These are phyloP conservation scores for Acacia melanoxylon DNA, from an alignment of 306 rosid genomes.

Conservation along the genomic window DNA sequence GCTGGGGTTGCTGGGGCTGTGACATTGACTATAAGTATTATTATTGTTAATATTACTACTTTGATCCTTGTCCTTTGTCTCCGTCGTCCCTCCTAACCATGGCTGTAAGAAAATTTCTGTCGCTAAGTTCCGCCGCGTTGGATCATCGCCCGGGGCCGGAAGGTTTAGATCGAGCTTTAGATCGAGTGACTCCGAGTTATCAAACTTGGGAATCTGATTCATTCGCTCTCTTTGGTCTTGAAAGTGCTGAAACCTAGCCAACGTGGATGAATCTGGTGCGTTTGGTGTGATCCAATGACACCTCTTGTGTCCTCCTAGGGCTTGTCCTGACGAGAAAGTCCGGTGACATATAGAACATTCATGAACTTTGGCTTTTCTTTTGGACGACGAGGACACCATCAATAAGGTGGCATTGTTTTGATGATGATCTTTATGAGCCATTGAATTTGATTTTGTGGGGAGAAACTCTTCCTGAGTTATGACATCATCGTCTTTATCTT, in stretches of 20 bases:
- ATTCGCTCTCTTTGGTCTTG: constrained; percentile 58
- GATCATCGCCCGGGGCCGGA: constrained; percentile 61
- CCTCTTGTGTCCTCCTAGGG: constrained; percentile 90
- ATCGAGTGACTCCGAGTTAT: constrained; percentile 53
- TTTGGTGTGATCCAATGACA: constrained; percentile 97
- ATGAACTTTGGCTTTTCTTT: constrained; percentile 73
- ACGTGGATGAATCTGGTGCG: constrained; percentile 50
- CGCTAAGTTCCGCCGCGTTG: constrained; percentile 30
- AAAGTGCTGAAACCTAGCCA: constrained; percentile 69
- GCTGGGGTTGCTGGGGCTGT: not conserved
- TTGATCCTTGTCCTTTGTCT: constrained; percentile 10
- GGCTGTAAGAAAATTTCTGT: constrained; percentile 64
- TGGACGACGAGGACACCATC: constrained; percentile 50
- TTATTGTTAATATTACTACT: not conserved
- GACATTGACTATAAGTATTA: not conserved
- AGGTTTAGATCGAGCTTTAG: constrained; percentile 84
- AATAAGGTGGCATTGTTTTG: not conserved
- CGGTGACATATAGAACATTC: constrained; percentile 95
- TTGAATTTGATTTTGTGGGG: constrained; percentile 47
- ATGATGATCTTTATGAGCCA: not conserved
- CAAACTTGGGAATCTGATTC: constrained; percentile 47
- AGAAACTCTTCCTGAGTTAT: constrained; percentile 61
- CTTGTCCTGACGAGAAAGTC: constrained; percentile 88
- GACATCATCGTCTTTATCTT: constrained; percentile 59
- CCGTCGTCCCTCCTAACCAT: constrained; percentile 44